phyloP scores from a whole-genome alignment of 768 basidiomycete genomes.

The Lactarius trivialis region DNA sequence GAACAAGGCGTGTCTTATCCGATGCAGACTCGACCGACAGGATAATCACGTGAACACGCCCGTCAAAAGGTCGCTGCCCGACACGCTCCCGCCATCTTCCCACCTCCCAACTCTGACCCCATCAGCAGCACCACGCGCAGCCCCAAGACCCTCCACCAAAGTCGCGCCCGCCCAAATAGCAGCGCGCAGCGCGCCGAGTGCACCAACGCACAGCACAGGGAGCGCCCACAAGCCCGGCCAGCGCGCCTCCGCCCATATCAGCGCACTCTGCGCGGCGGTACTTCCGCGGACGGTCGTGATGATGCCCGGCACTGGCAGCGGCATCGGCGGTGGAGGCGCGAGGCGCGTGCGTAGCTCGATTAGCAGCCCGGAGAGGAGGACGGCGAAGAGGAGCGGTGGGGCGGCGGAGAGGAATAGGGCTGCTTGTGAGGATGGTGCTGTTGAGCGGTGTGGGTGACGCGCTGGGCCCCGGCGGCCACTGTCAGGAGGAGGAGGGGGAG shows the following conservation, averaged over 20 bases:
- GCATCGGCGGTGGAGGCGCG: neutral
- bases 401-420: constrained; percentile 3
- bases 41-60: constrained; percentile 15
- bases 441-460: neutral
- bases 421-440: neutral
- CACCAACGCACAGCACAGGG: neutral
- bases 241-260: constrained; percentile 15
- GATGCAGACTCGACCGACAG: neutral
- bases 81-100: constrained; percentile 16
- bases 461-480: neutral
- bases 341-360: constrained; percentile 8
- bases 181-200: neutral
- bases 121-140: neutral
- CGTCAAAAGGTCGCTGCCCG: constrained; percentile 8
- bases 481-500: neutral
- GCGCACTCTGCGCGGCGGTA: constrained; percentile 4
- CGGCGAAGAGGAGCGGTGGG: constrained; percentile 6
- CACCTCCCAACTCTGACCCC: constrained; percentile 15
- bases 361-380: constrained; percentile 8
- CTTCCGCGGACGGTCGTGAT: neutral
- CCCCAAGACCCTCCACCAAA: neutral
- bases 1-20: neutral
- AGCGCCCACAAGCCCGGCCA: constrained; percentile 15
- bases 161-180: neutral
- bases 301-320: neutral